Percentiles rank a stretch among this genome's conserved stretches.
These are phyloP conservation scores for Echites panduratus DNA, from an alignment of 257 asterid species.

Conservation along the genomic window DNA sequence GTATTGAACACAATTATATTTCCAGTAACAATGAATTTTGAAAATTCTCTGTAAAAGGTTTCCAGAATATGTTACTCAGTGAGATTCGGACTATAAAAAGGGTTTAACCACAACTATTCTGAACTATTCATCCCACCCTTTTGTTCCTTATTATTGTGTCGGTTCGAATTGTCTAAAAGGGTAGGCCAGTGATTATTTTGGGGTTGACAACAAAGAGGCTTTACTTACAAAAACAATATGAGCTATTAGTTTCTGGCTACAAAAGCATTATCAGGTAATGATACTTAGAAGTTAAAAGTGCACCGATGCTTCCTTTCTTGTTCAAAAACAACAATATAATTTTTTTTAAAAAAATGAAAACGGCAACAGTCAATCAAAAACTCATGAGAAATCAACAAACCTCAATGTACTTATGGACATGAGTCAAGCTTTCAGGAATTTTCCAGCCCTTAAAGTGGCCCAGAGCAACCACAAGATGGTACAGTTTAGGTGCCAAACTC, in stretches of 20 bases:
- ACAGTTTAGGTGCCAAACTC: conserved; percentile 68
- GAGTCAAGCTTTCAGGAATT: conserved; percentile 56
- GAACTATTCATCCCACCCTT: neutral
- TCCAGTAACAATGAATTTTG: neutral
- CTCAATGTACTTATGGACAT: conserved; percentile 53
- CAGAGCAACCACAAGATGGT: conserved; percentile 64
- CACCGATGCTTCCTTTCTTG: neutral
- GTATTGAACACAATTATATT: neutral
- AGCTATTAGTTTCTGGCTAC: neutral
- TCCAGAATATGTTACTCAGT: neutral
- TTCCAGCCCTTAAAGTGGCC: conserved; percentile 72
- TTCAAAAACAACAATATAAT: neutral
- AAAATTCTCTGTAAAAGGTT: neutral
- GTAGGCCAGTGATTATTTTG: neutral
- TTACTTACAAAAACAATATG: too few relatives aligned
- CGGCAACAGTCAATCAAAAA: neutral
- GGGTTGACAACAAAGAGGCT: neutral
- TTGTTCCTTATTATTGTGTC: neutral
- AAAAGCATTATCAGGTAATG: neutral
- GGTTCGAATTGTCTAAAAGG: too few relatives aligned
- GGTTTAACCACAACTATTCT: neutral
- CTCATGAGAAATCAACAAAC: conserved; percentile 24
- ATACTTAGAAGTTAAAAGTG: too few relatives aligned
- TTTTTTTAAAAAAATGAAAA: neutral
- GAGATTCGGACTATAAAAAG: neutral